Base-by-base conservation (phyloP, 2,329 filamentous ascomycete genomes). In the Hysterium pulicare region DNA sequence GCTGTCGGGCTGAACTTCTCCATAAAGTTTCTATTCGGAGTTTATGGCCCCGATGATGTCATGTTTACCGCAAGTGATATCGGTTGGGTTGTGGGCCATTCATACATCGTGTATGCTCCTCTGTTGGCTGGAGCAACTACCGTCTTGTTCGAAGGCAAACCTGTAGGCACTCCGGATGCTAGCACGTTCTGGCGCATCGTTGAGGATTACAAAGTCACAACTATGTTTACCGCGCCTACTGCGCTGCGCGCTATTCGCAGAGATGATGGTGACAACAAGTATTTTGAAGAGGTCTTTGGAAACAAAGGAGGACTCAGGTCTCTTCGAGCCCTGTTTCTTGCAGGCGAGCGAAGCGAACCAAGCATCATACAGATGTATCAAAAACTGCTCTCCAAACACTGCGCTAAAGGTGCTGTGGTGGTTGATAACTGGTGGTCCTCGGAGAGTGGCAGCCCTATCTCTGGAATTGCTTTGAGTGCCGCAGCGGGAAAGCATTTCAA, bases 141-240 rank as follows among this genome's bases (percentile, higher is more conserved):
- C 0, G 80, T 96, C 1, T 73, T 96, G 0, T 96, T 90, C 64
- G 90, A 96, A 69, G 91, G 90, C n/a, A 96, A 96, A 53, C 90
- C 90, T 0, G 76, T 95, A 10, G 90, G 90, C 4, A 95, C 90
- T 0, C 90, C 90, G 0, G 83, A 95, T 55, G 86, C 89, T 1
- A 85, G 87, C 5, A 85, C 86, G 0, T 93, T 96, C 62, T 97
- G 90, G 90, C 77, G 90, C 2, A 81, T 95, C 15, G 43, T 94
- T 3, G 84, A 90, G 51, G 86, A 94, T 55, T 85, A 96, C 72
- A 84, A 84, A 57, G 89, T 94, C 41, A 94, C 87, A 47, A 79
- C 81, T 5, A 64, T 67, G 54, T 95, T 87, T 62, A 95, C 90
- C 0, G 91, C 90, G 0, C 90, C 90, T 0, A 96, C 81, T 1